A percentile compares a stretch with the other conserved stretches of the same genome.
Conservation (phyloP, 176 grass and related monocot genomes). For the Triticum timopheevii region DNA sequence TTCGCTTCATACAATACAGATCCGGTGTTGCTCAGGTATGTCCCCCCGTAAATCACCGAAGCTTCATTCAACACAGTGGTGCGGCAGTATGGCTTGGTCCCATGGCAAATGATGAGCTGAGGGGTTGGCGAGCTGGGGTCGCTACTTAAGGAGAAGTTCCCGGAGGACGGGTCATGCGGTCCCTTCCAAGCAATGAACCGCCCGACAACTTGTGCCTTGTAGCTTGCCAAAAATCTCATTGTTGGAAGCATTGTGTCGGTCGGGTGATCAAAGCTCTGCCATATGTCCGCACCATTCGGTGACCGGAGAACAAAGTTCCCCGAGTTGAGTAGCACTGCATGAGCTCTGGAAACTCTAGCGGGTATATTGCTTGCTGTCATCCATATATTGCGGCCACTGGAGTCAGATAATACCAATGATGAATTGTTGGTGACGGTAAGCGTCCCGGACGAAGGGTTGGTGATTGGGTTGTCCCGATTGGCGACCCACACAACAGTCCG, state of each 20-base stretch:
- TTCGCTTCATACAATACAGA: neutral
- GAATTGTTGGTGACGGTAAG: neutral
- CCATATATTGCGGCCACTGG: neutral
- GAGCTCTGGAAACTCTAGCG: too few species aligned
- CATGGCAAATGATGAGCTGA: neutral
- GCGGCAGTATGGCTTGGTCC: neutral
- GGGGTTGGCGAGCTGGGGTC: neutral
- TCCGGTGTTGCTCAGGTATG: neutral
- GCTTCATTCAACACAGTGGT: neutral
- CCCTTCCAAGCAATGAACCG: neutral
- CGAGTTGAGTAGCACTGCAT: too few species aligned
- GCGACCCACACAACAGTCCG: too few species aligned
- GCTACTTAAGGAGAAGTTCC: neutral
- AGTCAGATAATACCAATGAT: neutral
- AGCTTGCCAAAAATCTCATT: neutral
- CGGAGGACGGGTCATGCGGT: neutral
- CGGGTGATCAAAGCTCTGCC: neutral
- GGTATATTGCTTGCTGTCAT: too few species aligned
- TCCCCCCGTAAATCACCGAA: neutral
- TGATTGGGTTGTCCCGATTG: neutral
- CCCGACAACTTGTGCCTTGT: neutral
- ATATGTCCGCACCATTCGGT: neutral
- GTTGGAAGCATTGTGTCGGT: neutral
- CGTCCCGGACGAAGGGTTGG: neutral
- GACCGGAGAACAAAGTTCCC: too few species aligned